Evolutionary conservation across 768 basidiomycete species (phyloP), one percentile per base, ranked within the genome.

Genomic region (Cytidiella melzeri): DNA sequence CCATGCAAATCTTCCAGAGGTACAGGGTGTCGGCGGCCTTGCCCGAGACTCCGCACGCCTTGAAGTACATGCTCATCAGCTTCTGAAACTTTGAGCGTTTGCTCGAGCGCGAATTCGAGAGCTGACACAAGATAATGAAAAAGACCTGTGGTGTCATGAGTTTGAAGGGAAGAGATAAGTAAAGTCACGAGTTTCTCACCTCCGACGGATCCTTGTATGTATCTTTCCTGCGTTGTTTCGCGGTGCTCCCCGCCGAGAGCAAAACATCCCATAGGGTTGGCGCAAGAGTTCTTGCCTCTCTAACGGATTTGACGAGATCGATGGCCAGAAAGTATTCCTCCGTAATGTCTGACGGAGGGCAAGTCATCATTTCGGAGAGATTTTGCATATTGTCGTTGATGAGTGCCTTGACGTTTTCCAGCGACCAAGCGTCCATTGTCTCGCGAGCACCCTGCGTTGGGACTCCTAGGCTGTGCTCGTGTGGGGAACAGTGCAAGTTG

Each of bases 41-140:
- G n/a, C n/a, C n/a, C n/a, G n/a, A n/a, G n/a, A 69, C 41, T 0
- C 71, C 71, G 41, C 64, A 60, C 23, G 66, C 63, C 46, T 71
- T 66, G 18, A 73, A 58, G 51, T 72, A 73, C 1, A 69, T 53
- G 0, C 69, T 58, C 1, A 66, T 50, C 3, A 71, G 45, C 53
- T 73, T 72, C 21, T 64, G 48, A 3, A 50, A 2, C 28, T 50
- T 54, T 25, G 43, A 54, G 21, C 41, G 42, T 9, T 50, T 27
- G n/a, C 45, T 41, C 1, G 52, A 53, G 37, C 52, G 52, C n/a
- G 19, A 34, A 28, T 19, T 48, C 18, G 27, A 25, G 26, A 34
- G 41, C 4, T 25, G 39, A 5, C 43, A 5, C 15, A 47, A 27
- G 5, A 36, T 18, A 34, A 41, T 45, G 3, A 49, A 13, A 4